These are phyloP conservation scores for Geranomyces michiganensis DNA, from an alignment of 192 early-diverging fungal species.

Conservation along the genomic window DNA sequence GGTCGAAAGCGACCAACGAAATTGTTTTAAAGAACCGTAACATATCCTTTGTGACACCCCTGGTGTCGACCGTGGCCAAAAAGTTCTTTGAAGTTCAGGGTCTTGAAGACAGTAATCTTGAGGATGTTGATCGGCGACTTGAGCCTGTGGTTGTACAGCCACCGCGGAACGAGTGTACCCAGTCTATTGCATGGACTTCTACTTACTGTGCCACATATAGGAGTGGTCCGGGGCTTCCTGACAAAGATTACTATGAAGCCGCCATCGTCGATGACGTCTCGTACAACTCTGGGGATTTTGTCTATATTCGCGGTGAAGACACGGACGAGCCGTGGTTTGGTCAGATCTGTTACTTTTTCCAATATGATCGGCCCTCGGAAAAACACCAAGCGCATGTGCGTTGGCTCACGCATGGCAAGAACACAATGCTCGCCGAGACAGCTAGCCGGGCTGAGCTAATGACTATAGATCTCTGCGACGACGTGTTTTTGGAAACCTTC, in stretches of 20 bases:
- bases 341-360: slow-evolving; percentile 47
- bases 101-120: neutral
- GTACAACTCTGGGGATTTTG: slow-evolving; percentile 35
- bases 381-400: slow-evolving; percentile 48
- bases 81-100: slow-evolving; percentile 41
- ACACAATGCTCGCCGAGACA: slow-evolving; percentile 60
- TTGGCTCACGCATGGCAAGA: slow-evolving; percentile 53
- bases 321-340: slow-evolving; percentile 41
- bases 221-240: slow-evolving; percentile 1
- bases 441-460: slow-evolving; percentile 58
- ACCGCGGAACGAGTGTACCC: slow-evolving; percentile 36
- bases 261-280: slow-evolving; percentile 38
- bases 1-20: neutral
- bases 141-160: slow-evolving; percentile 51
- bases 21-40: neutral
- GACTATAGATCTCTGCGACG: slow-evolving; percentile 56
- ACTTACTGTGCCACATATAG: slow-evolving; percentile 21
- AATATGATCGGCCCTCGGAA: slow-evolving; percentile 14
- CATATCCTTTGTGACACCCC: neutral
- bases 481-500: slow-evolving; percentile 43
- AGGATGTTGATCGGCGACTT: slow-evolving; percentile 13
- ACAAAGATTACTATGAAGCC: slow-evolving; percentile 34
- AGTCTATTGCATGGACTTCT: slow-evolving; percentile 25
- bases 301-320: slow-evolving; percentile 35
- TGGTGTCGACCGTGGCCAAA: slow-evolving; percentile 35